A percentile compares a stretch with the other conserved stretches of the same genome.
phyloP scores from a whole-genome alignment of 2,329 filamentous ascomycete genomes.

The Teratosphaeria zuluensis region DNA sequence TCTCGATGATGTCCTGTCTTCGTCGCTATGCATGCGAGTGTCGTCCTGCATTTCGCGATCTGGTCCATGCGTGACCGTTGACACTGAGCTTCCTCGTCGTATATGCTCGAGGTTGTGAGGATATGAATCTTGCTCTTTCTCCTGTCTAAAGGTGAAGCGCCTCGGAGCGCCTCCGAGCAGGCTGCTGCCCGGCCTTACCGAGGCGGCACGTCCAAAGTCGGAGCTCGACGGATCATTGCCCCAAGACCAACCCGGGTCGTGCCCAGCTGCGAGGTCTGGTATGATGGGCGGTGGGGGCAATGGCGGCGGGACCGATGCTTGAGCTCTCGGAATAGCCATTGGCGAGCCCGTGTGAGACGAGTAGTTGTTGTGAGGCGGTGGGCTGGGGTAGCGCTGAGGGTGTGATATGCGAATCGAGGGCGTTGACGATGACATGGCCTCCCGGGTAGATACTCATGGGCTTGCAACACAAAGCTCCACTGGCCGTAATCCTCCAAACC shows the following conservation, averaged over 20 bases:
- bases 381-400: conserved; percentile 29
- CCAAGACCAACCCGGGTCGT: conserved; percentile 55
- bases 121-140: conserved; percentile 21
- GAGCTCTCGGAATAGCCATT: conserved; percentile 54
- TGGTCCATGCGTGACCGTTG: conserved; percentile 23
- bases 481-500: background rate
- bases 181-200: conserved; percentile 38
- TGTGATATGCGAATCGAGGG: conserved; percentile 27
- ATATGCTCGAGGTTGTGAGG: conserved; percentile 19
- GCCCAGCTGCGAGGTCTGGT: conserved; percentile 44
- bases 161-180: conserved; percentile 27
- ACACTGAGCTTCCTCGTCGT: conserved; percentile 31
- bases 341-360: conserved; percentile 38
- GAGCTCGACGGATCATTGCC: conserved; percentile 44
- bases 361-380: conserved; percentile 27
- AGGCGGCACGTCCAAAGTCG: conserved; percentile 32
- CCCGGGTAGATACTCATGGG: background rate
- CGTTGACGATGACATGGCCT: conserved; percentile 12
- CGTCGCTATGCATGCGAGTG: conserved; percentile 18
- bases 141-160: conserved; percentile 3
- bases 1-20: conserved; percentile 20
- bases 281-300: conserved; percentile 55
- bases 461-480: background rate
- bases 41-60: conserved; percentile 20
- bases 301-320: conserved; percentile 48